Evolutionary conservation across 2,329 filamentous ascomycete species (phyloP), one percentile per base, ranked within the genome.

Genomic region (Colletotrichum chlorophyti): DNA sequence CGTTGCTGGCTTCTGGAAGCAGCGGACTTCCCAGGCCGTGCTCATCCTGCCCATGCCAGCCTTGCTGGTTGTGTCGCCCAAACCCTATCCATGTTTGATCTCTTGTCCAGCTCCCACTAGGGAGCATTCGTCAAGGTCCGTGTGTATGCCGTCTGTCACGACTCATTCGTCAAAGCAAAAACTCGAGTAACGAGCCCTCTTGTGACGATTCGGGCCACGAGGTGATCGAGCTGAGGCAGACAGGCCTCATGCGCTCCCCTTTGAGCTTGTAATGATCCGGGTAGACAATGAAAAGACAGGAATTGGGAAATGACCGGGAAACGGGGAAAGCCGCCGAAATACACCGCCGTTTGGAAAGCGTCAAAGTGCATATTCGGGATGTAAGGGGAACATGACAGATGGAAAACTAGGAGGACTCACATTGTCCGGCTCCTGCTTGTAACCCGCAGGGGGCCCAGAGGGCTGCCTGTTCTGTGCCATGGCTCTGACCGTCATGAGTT

Each of bases 1-100:
- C 49, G 68, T 68, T 69, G 64, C 66, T 65, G 67, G 69, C 70
- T 76, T 77, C 74, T 76, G 72, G 73, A 76, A 77, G 72, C 69
- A 65, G 72, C 70, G 65, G 65, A 66, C 71, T 64, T 63, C 62
- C 47, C 61, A 65, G 52, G 42, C 24, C 40, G 40, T 21, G 21
- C 31, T 54, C 46, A 24, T 60, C 26, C 45, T 50, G 35, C 32
- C 42, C 35, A 59, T 29, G 55, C 42, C 50, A 59, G 37, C 55
- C 38, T 51, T 55, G 52, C 45, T n/a, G n/a, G n/a, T n/a, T n/a
- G 32, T 37, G 57, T 55, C 38, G 57, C 52, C 58, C 57, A 51
- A 60, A 60, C 46, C 57, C 57, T 64, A 58, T 49, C 32, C 54
- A 50, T 37, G 42, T 51, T 62, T 53, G 53, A 31, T 41, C 53